phyloP scores from a whole-genome alignment of 1,139 yeast species.

The Zhuliangozyma blackwelliae region DNA sequence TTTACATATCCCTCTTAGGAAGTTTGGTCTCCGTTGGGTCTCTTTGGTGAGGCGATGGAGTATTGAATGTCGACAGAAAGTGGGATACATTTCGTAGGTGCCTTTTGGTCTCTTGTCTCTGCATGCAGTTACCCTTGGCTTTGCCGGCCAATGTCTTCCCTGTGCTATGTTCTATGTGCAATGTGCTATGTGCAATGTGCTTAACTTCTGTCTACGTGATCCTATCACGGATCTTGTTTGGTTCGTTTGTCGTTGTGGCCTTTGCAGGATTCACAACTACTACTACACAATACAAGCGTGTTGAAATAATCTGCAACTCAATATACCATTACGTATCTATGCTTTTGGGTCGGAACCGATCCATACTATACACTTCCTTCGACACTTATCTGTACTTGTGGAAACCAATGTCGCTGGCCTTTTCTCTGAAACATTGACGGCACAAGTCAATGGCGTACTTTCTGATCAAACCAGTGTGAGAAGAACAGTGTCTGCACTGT shows the following conservation, averaged over 20 bases:
- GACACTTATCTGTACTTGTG: constrained; percentile 86
- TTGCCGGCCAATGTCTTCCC: constrained; percentile 99
- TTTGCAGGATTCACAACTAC: too few relatives aligned
- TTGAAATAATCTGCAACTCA: too few relatives aligned
- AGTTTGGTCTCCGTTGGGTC: constrained; percentile 51
- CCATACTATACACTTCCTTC: too few relatives aligned
- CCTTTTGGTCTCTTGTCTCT: constrained; percentile 98
- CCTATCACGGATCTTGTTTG: too few relatives aligned
- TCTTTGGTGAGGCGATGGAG: constrained; percentile 48
- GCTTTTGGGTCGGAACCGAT: too few relatives aligned
- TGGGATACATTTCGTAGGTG: constrained; percentile 67
- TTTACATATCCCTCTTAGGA: constrained; percentile 50
- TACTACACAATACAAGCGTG: too few relatives aligned
- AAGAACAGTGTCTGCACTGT: constrained; percentile 98
- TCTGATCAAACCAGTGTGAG: constrained; percentile 99
- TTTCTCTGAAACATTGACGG: constrained; percentile 99
- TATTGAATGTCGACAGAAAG: constrained; percentile 54
- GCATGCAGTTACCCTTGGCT: constrained; percentile 99
- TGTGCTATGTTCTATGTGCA: constrained; percentile 99
- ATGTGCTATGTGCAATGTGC: constrained; percentile 99
- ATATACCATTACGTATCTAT: too few relatives aligned
- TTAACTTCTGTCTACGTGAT: too few relatives aligned
- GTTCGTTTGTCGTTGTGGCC: too few relatives aligned
- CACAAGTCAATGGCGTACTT: constrained; percentile 99
- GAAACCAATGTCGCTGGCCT: constrained; percentile 99